Conservation (phyloP, 2,329 filamentous ascomycete genomes). For the Botrytis fragariae region DNA sequence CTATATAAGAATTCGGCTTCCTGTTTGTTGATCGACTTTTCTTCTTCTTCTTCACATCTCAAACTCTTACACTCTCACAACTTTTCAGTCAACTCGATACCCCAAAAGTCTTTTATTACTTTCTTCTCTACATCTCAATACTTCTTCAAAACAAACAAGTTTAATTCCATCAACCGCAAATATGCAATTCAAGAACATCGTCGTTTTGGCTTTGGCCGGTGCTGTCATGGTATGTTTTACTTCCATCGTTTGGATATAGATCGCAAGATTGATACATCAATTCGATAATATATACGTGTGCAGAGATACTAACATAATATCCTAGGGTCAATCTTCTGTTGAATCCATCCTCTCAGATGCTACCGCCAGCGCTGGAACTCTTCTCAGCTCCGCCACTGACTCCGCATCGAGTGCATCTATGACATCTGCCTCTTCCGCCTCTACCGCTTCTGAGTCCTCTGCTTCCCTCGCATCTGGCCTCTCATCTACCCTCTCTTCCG, state of each 20-base stretch:
- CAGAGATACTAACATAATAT: background rate
- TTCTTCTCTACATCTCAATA: background rate
- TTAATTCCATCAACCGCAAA: conserved; percentile 10
- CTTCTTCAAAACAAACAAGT: background rate
- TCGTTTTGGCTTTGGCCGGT: conserved; percentile 33
- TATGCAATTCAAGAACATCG: conserved; percentile 36
- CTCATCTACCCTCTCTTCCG: background rate
- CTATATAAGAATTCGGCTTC: background rate
- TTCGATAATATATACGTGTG: background rate
- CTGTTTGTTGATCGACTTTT: background rate
- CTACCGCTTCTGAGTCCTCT: background rate
- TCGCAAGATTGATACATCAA: background rate
- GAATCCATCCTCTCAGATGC: conserved; percentile 17
- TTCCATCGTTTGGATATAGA: background rate
- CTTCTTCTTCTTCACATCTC: background rate
- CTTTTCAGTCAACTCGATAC: background rate
- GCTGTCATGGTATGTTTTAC: conserved; percentile 25
- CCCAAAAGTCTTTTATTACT: background rate
- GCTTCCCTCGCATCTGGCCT: background rate
- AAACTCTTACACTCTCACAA: background rate
- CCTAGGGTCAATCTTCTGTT: conserved; percentile 25
- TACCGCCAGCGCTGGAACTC: background rate
- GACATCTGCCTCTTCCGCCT: background rate
- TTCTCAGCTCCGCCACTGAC: background rate
- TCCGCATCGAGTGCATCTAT: background rate